These are phyloP conservation scores for Avena sativa DNA, from an alignment of 176 grass and related monocot species.

Conservation along the genomic window DNA sequence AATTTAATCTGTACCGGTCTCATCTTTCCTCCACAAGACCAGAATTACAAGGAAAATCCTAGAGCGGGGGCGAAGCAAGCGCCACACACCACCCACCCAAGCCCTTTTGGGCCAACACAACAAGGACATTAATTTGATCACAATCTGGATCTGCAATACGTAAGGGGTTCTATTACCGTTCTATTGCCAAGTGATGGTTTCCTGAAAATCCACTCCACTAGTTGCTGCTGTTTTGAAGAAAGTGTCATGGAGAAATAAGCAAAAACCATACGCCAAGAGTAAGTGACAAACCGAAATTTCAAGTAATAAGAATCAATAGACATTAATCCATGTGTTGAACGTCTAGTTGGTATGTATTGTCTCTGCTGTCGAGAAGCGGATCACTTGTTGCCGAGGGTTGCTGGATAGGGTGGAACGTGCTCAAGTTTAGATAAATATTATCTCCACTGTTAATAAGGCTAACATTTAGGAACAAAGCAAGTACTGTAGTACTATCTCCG, in stretches of 20 bases:
- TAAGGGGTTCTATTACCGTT: neutral
- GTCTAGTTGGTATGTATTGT: too few species aligned
- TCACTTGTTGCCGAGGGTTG: too few species aligned
- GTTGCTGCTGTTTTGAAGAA: neutral
- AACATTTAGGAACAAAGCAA: too few species aligned
- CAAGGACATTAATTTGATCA: neutral
- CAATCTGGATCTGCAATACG: neutral
- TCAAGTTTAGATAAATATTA: too few species aligned
- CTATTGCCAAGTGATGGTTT: neutral
- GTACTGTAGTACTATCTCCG: too few species aligned
- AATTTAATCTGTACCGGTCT: neutral
- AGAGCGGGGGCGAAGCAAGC: neutral
- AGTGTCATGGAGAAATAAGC: neutral
- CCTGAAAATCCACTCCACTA: neutral
- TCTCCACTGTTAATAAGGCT: too few species aligned
- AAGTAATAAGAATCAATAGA: too few species aligned
- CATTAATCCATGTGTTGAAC: too few species aligned
- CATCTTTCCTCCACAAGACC: neutral
- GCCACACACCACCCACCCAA: neutral
- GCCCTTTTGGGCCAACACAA: neutral
- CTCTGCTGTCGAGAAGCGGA: too few species aligned
- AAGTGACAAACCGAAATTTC: too few species aligned
- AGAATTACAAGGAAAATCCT: neutral
- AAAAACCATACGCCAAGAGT: too few species aligned
- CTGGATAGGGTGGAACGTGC: too few species aligned